Conservation (phyloP, 345 rosid species). For the Reutealis trisperma region DNA sequence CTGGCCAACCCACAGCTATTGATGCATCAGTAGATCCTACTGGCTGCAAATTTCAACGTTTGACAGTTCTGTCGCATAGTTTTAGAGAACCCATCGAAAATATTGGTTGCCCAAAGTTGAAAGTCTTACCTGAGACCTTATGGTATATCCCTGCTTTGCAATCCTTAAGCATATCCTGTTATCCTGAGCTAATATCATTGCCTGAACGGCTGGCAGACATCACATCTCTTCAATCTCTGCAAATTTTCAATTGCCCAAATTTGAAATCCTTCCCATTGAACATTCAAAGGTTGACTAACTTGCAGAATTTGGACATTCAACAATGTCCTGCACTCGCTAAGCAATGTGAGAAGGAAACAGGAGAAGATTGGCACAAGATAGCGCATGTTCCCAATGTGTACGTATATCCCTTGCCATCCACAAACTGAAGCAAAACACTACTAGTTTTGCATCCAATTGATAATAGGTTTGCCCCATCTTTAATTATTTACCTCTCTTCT, state of each 20-base stretch:
- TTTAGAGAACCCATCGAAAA: not conserved
- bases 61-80: not conserved
- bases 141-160: not conserved
- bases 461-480: too few relatives aligned
- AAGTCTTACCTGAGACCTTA: constrained; percentile 10
- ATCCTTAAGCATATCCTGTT: not conserved
- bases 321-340: constrained; percentile 7
- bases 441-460: too few relatives aligned
- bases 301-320: constrained; percentile 1
- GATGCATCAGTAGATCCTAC: not conserved
- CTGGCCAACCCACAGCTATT: not conserved
- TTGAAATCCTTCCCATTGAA: constrained; percentile 12
- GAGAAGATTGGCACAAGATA: constrained; percentile 22
- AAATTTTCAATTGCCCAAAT: constrained; percentile 7
- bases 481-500: too few relatives aligned
- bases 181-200: constrained; percentile 9
- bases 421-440: not conserved
- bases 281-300: not conserved
- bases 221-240: constrained; percentile 12
- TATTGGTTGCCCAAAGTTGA: not conserved
- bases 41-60: not conserved
- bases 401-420: not conserved
- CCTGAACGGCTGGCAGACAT: constrained; percentile 17
- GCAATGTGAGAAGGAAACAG: constrained; percentile 13
- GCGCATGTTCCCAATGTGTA: constrained; percentile 7